A percentile compares a stretch with the other conserved stretches of the same genome.
phyloP scores from a whole-genome alignment of 768 basidiomycete genomes.

The Kwoniella sp. region DNA sequence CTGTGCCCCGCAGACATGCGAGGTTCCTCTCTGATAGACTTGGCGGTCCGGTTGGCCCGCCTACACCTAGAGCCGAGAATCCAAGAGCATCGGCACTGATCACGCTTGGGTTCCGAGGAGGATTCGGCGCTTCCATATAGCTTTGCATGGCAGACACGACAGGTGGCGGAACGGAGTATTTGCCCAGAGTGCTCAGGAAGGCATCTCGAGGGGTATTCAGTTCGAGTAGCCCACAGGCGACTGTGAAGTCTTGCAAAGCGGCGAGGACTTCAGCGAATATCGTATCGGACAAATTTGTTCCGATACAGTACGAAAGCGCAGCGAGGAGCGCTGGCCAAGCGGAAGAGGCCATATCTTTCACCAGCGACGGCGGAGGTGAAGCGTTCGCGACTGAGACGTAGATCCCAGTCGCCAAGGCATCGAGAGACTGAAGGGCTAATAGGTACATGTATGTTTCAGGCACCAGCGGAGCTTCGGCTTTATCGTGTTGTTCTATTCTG shows the following conservation, averaged over 20 bases:
- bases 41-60: slow-evolving; percentile 60
- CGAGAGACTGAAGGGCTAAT: slow-evolving; percentile 82
- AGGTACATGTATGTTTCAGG: slow-evolving; percentile 94
- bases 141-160: slow-evolving; percentile 83
- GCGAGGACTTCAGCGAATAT: slow-evolving; percentile 84
- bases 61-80: slow-evolving; percentile 38
- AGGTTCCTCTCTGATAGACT: slow-evolving; percentile 85
- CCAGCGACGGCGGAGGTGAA: slow-evolving; percentile 60
- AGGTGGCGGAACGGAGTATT: slow-evolving; percentile 84
- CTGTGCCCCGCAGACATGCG: slow-evolving; percentile 80
- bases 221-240: slow-evolving; percentile 85
- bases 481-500: slow-evolving; percentile 97
- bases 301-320: slow-evolving; percentile 82
- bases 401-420: slow-evolving; percentile 83
- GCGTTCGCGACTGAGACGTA: slow-evolving; percentile 57
- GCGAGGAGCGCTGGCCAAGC: slow-evolving; percentile 94
- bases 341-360: slow-evolving; percentile 77
- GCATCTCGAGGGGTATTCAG: slow-evolving; percentile 87
- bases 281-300: slow-evolving; percentile 86
- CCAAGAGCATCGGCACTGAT: slow-evolving; percentile 55
- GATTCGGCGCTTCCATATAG: slow-evolving; percentile 44
- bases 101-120: slow-evolving; percentile 26
- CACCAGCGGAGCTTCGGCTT: slow-evolving; percentile 88
- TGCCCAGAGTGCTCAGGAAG: slow-evolving; percentile 84
- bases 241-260: slow-evolving; percentile 79